A percentile compares a stretch with the other conserved stretches of the same genome.
Conservation (phyloP, 208 protist species). For the Wallacemonas sp. region DNA sequence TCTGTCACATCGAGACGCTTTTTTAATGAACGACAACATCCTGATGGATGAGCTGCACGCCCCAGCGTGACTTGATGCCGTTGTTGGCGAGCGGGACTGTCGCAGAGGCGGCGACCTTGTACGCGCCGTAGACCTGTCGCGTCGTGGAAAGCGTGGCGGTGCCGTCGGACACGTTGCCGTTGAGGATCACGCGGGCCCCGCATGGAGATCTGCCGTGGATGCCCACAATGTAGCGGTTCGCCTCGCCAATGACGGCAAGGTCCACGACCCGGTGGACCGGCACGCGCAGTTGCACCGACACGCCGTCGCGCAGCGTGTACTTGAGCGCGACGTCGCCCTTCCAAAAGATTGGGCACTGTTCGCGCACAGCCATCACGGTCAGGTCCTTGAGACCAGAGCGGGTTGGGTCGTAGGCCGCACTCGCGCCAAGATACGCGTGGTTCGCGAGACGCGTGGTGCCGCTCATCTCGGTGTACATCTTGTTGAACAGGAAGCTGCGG, state of each 20-base stretch:
- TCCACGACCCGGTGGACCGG: slow-evolving; percentile 47
- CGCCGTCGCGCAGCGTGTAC: slow-evolving; percentile 50
- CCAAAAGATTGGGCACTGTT: slow-evolving; percentile 38
- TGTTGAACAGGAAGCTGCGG: slow-evolving; percentile 30
- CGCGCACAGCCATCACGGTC: slow-evolving; percentile 32
- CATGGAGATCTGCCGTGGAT: slow-evolving; percentile 52
- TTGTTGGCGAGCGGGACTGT: slow-evolving; percentile 31
- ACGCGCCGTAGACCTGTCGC: slow-evolving; percentile 59
- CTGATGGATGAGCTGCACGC: slow-evolving; percentile 51
- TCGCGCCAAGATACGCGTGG: slow-evolving; percentile 32
- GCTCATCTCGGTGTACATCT: slow-evolving; percentile 29
- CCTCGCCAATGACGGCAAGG: slow-evolving; percentile 53
- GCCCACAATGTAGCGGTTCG: slow-evolving; percentile 55
- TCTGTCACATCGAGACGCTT: too few relatives aligned
- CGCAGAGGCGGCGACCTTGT: slow-evolving; percentile 57
- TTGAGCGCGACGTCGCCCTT: slow-evolving; percentile 57
- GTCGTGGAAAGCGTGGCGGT: slow-evolving; percentile 39
- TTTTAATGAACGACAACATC: slow-evolving; percentile 17
- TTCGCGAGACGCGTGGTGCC: slow-evolving; percentile 41
- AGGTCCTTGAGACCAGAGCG: slow-evolving; percentile 66
- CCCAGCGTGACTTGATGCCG: slow-evolving; percentile 24
- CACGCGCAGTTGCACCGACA: slow-evolving; percentile 48
- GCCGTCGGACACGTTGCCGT: slow-evolving; percentile 49
- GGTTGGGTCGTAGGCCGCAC: slow-evolving; percentile 56
- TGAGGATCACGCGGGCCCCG: slow-evolving; percentile 56